Conservation (phyloP, 2,329 filamentous ascomycete genomes). For the Epichloe brachyelytri region DNA sequence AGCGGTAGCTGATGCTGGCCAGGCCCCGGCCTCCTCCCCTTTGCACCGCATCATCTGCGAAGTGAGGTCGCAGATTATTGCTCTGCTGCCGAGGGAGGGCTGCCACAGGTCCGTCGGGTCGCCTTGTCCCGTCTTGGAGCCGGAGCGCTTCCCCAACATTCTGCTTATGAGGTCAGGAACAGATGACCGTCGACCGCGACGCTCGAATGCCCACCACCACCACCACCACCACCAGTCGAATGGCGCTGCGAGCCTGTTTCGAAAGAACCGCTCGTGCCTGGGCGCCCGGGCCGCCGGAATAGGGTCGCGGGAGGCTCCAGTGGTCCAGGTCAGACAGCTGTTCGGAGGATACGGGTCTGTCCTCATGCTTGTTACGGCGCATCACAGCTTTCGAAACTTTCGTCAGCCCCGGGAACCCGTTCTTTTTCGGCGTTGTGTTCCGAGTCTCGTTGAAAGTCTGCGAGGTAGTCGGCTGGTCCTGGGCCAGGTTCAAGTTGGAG, state of each 20-base stretch:
- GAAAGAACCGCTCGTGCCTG: constrained; percentile 12
- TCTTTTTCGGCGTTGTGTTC: constrained; percentile 20
- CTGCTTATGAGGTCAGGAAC: constrained; percentile 18
- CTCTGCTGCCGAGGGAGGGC: background rate
- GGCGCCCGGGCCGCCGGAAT: constrained; percentile 10
- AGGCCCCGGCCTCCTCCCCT: background rate
- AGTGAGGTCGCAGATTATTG: background rate
- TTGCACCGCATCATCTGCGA: background rate
- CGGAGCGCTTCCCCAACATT: constrained; percentile 14
- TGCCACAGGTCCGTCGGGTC: background rate
- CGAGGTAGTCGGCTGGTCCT: background rate
- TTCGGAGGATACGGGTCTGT: background rate
- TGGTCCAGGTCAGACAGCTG: constrained; percentile 6
- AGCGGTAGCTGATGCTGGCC: background rate
- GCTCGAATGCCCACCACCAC: constrained; percentile 7
- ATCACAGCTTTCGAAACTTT: constrained; percentile 13
- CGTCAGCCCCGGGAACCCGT: constrained; percentile 30
- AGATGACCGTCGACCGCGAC: constrained; percentile 16
- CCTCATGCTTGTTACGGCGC: background rate
- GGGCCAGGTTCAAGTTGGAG: constrained; percentile 12
- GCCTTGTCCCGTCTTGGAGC: constrained; percentile 8
- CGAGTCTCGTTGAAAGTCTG: constrained; percentile 1
- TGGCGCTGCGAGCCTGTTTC: constrained; percentile 9
- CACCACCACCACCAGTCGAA: constrained; percentile 5
- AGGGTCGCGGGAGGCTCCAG: background rate